A percentile compares a stretch with the other conserved stretches of the same genome.
phyloP scores from a whole-genome alignment of 306 rosid genomes.

The Clitoria ternatea region DNA sequence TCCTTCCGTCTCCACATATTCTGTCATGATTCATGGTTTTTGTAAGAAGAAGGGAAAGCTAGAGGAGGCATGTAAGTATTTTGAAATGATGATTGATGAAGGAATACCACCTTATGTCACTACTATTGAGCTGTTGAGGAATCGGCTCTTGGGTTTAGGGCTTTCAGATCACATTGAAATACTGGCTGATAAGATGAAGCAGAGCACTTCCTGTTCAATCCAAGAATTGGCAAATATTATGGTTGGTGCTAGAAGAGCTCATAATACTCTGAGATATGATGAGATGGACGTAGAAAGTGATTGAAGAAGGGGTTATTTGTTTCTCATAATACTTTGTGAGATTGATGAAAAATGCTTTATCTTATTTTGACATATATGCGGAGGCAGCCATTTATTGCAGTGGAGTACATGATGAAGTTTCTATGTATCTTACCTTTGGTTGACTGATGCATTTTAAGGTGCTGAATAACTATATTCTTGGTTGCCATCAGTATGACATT shows the following conservation, averaged over 20 bases:
- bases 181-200: slow-evolving; percentile 64
- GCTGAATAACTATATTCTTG: neutral
- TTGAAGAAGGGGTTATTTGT: slow-evolving; percentile 25
- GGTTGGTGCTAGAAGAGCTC: slow-evolving; percentile 41
- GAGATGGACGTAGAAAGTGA: slow-evolving; percentile 52
- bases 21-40: slow-evolving; percentile 82
- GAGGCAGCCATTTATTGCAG: neutral
- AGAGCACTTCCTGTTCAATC: slow-evolving; percentile 60
- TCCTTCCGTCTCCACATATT: slow-evolving; percentile 77
- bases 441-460: neutral
- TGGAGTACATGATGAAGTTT: neutral
- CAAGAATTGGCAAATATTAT: slow-evolving; percentile 57
- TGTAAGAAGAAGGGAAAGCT: slow-evolving; percentile 72
- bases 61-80: slow-evolving; percentile 82
- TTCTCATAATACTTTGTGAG: slow-evolving; percentile 1
- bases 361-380: slow-evolving; percentile 3
- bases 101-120: slow-evolving; percentile 81
- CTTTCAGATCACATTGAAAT: slow-evolving; percentile 53
- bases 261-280: slow-evolving; percentile 25
- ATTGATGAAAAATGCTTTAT: neutral
- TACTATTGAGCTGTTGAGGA: slow-evolving; percentile 64
- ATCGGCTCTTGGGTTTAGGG: slow-evolving; percentile 57
- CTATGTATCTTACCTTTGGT: neutral
- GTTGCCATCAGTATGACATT: neutral
- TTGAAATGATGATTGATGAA: slow-evolving; percentile 84